Percentiles rank a stretch among this genome's conserved stretches.
These are phyloP conservation scores for Pseudomicrostroma phylloplanum DNA, from an alignment of 1,284 basidiomycete genomes.

Conservation along the genomic window DNA sequence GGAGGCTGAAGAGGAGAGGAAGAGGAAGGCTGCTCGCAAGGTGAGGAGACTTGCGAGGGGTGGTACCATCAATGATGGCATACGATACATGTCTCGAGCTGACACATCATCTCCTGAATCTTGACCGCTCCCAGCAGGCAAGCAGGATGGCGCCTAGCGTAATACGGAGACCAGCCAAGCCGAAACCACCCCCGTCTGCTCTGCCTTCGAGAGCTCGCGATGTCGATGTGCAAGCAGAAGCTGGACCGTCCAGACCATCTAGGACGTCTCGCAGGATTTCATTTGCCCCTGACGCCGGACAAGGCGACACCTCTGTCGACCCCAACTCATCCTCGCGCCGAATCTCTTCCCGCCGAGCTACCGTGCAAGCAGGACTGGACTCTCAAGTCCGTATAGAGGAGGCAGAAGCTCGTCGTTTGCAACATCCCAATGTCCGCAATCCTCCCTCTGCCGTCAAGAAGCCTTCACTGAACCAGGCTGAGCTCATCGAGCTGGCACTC, in stretches of 20 bases:
- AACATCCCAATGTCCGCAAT: neutral
- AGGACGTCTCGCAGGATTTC: conserved; percentile 20
- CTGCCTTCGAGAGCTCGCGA: neutral
- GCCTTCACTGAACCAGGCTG: conserved; percentile 62
- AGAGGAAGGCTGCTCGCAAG: conserved; percentile 13
- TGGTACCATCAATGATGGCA: no score
- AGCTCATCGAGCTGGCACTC: conserved; percentile 70
- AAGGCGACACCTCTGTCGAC: neutral
- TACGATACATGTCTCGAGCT: no score
- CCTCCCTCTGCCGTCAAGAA: neutral
- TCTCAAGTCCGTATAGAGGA: neutral
- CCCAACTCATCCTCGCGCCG: neutral
- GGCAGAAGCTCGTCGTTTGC: conserved; percentile 1
- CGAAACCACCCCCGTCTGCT: neutral
- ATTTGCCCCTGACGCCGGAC: conserved; percentile 19
- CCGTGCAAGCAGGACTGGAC: conserved; percentile 21
- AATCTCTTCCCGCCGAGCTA: conserved; percentile 20
- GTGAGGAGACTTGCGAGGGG: neutral
- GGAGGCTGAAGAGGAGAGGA: conserved; percentile 29
- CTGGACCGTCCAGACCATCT: neutral
- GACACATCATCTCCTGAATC: no score
- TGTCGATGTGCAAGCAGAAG: no score
- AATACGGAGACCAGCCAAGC: neutral
- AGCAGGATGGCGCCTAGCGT: conserved; percentile 1
- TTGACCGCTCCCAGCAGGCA: neutral